These are phyloP conservation scores for Colletotrichum australisinense DNA, from an alignment of 2,329 filamentous ascomycete species.

Conservation along the genomic window DNA sequence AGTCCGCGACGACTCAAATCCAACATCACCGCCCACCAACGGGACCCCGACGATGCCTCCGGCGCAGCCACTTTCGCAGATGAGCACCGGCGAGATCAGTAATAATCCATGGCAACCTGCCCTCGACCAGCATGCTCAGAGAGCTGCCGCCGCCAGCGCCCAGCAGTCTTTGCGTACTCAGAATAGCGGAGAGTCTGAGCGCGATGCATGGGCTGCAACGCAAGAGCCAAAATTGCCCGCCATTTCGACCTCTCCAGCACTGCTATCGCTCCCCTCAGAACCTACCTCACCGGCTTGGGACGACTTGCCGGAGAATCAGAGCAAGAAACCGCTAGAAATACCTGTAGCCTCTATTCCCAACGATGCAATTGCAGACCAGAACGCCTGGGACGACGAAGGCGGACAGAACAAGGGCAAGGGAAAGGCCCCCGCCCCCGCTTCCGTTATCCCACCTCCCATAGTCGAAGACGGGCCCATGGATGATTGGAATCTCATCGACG, in stretches of 20 bases:
- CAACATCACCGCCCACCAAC: conserved; percentile 33
- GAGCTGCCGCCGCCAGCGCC: not conserved
- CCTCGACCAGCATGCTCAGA: conserved; percentile 33
- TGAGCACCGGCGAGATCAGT: conserved; percentile 54
- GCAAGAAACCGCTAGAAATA: conserved; percentile 37
- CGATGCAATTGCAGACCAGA: conserved; percentile 53
- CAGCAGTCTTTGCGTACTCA: conserved; percentile 20
- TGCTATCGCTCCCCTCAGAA: conserved; percentile 50
- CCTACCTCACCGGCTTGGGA: conserved; percentile 51
- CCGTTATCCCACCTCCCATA: conserved; percentile 36
- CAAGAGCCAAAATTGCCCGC: conserved; percentile 25
- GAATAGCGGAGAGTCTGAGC: conserved; percentile 20
- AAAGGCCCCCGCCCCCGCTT: conserved; percentile 42
- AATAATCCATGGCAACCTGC: conserved; percentile 60
- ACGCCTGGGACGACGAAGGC: conserved; percentile 63
- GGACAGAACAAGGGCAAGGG: conserved; percentile 55
- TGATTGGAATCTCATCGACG: conserved; percentile 60
- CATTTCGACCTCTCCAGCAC: conserved; percentile 35
- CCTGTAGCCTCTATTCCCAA: conserved; percentile 40
- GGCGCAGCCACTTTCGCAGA: conserved; percentile 53
- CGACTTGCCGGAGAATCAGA: conserved; percentile 44
- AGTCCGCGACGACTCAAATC: conserved; percentile 38
- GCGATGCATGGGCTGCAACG: conserved; percentile 48
- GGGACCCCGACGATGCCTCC: conserved; percentile 35
- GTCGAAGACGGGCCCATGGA: conserved; percentile 45